Percentiles rank a stretch among this genome's conserved stretches.
Conservation (phyloP, 2,329 filamentous ascomycete species). For the Nemania sp. region DNA sequence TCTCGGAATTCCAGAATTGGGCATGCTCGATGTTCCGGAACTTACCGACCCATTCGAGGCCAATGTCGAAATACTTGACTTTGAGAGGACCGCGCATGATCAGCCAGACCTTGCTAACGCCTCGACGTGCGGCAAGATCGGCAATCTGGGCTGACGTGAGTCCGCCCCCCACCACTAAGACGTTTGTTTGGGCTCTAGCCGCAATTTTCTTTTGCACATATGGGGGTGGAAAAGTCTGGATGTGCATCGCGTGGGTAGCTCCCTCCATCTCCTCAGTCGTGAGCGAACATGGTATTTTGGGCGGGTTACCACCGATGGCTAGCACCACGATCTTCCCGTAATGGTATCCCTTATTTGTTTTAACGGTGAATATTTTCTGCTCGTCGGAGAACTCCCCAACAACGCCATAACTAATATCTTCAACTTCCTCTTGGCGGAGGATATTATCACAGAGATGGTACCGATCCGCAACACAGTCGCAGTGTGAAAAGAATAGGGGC, state of each 20-base stretch:
- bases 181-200: constrained; percentile 63
- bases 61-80: constrained; percentile 83
- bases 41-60: constrained; percentile 83
- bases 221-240: constrained; percentile 67
- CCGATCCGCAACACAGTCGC: constrained; percentile 65
- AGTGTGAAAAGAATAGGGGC: constrained; percentile 72
- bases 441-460: constrained; percentile 69
- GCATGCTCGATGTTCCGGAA: constrained; percentile 83
- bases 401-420: constrained; percentile 70
- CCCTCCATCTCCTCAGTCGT: constrained; percentile 52
- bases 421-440: constrained; percentile 70
- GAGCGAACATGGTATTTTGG: constrained; percentile 57
- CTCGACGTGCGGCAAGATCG: constrained; percentile 72
- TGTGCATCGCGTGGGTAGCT: constrained; percentile 71
- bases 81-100: constrained; percentile 71
- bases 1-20: constrained; percentile 80
- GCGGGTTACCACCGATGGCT: constrained; percentile 75
- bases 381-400: constrained; percentile 59
- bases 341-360: constrained; percentile 64
- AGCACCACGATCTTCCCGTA: constrained; percentile 74
- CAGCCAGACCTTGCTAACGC: constrained; percentile 76
- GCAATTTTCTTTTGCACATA: constrained; percentile 66
- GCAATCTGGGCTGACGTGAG: constrained; percentile 80
- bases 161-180: constrained; percentile 80
- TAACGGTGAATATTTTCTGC: constrained; percentile 73